Evolutionary conservation across 2,329 filamentous ascomycete genomes (phyloP), one percentile per base, ranked within the genome.

Genomic region (Chalaropsis thielavioides): DNA sequence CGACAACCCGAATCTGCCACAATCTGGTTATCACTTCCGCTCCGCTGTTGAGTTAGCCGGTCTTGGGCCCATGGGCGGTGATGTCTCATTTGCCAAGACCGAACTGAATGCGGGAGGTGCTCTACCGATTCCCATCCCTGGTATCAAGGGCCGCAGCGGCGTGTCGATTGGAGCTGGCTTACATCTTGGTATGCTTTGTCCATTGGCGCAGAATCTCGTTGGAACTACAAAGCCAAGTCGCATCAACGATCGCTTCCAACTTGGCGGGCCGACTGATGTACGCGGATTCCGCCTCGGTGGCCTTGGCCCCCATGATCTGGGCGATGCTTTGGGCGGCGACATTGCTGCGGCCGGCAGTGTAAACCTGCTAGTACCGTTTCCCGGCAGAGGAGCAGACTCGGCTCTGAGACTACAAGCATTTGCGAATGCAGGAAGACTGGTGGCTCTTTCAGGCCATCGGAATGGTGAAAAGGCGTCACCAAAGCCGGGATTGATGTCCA

Each of bases 21-120:
- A 87, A 66, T 80, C 81, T 65, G 94, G 94, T 38, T 94, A 92
- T 74, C 82, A 95, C 69, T 71, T 92, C 35, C 91, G 90, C 73
- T 84, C 88, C 0, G 79, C 85, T 27, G 83, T 88, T 35, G 92
- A 97, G 72, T 74, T 97, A n/a, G 92, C 94, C 1, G 92, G 94
- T 11, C 85, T 88, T 74, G 91, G 92, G 0, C 85, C 88, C 0
- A 77, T 99, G 19, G 83, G 83, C 68, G 94, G 94, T 46, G 94
- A 97, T 71, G 91, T 96, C 0, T 86, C 88, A n/a, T 97, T 96
- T 74, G 90, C 85, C 74, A 99, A 96, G 76, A 85, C 86, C n/a
- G 92, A 97, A 74, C 71, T 92, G 17, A 92, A 97, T 74, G 79
- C 90, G 1, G 85, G 90, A 68, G 84, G 84, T 65, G 90, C 90